phyloP scores from a whole-genome alignment of 148 eudicot genomes.

The Arctostaphylos glauca region DNA sequence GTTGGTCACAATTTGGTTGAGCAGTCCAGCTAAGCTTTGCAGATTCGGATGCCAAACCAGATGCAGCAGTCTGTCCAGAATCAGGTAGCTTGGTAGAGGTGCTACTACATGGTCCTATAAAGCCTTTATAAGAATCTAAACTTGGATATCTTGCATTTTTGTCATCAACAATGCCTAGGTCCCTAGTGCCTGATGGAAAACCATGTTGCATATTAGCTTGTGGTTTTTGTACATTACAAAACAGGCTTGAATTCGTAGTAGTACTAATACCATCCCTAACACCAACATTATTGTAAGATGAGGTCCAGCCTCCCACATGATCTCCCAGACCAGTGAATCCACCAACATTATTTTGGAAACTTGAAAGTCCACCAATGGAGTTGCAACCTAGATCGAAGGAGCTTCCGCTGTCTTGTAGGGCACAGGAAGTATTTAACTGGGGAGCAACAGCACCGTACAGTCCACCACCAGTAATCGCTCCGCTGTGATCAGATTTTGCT shows the following conservation, averaged over 20 bases:
- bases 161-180: not conserved
- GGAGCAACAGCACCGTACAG: constrained; percentile 20
- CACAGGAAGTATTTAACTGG: constrained; percentile 7
- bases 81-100: constrained; percentile 8
- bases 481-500: constrained; percentile 12
- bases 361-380: constrained; percentile 12
- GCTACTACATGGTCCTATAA: constrained; percentile 18
- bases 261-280: not conserved
- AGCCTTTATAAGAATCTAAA: constrained; percentile 6
- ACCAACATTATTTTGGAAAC: constrained; percentile 15
- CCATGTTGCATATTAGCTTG: constrained; percentile 18
- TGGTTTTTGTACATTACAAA: constrained; percentile 15
- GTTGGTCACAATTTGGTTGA: constrained; percentile 16
- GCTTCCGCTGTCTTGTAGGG: constrained; percentile 13
- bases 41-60: constrained; percentile 14
- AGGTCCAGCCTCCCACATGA: constrained; percentile 13
- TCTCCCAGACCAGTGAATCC: constrained; percentile 15
- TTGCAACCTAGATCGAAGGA: constrained; percentile 4
- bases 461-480: constrained; percentile 14
- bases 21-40: not conserved
- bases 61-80: constrained; percentile 12
- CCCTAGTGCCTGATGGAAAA: constrained; percentile 8
- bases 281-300: constrained; percentile 18
- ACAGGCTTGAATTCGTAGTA: constrained; percentile 17
- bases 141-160: constrained; percentile 13